phyloP scores from a whole-genome alignment of 805 yeast genomes.

The Starmera dryadoides region DNA sequence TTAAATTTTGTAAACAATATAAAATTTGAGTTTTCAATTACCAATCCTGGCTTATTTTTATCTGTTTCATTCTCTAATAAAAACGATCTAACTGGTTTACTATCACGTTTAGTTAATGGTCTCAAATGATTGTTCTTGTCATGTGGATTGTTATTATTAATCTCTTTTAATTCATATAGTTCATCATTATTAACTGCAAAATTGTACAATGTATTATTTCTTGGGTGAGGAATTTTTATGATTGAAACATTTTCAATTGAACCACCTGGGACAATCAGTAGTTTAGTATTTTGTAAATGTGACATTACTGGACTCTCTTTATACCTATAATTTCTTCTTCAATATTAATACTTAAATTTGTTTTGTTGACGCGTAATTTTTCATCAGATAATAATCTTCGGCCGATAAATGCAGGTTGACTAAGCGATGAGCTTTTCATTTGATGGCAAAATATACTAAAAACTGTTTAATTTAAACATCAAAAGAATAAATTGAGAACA shows the following conservation, averaged over 20 bases:
- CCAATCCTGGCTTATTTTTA: constrained; percentile 5
- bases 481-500: too few species aligned
- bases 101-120: constrained; percentile 19
- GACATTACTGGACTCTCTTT: too few species aligned
- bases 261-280: constrained; percentile 9
- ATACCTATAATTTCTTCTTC: too few species aligned
- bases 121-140: constrained; percentile 19
- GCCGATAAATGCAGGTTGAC: too few species aligned
- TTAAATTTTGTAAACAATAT: constrained; percentile 35
- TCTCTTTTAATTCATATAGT: constrained; percentile 33
- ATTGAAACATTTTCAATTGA: constrained; percentile 1
- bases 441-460: too few species aligned
- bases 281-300: constrained; percentile 2
- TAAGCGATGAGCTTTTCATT: too few species aligned
- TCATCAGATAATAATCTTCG: background rate
- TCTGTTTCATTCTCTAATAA: constrained; percentile 16
- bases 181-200: constrained; percentile 10
- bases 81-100: constrained; percentile 34
- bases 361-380: too few species aligned
- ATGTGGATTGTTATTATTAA: constrained; percentile 31
- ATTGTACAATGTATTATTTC: constrained; percentile 5
- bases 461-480: too few species aligned
- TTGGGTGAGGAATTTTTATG: constrained; percentile 14
- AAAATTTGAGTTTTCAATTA: constrained; percentile 34
- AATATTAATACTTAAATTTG: too few species aligned